Evolutionary conservation across 192 early-diverging fungal species (phyloP).

Genomic region (Backusella circina): DNA sequence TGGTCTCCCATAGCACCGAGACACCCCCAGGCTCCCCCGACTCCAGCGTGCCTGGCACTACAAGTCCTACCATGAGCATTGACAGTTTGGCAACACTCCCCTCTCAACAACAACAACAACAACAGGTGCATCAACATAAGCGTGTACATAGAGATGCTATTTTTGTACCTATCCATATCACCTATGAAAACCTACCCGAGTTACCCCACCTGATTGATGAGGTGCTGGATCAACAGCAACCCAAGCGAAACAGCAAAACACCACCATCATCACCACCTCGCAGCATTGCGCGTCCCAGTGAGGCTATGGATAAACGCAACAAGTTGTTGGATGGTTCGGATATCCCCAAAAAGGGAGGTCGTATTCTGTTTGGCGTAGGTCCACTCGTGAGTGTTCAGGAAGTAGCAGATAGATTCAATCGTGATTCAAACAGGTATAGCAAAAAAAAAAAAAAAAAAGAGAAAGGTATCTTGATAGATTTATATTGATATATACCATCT

Average conservation of each 20-base stretch:
- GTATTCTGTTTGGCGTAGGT: conserved; percentile 20
- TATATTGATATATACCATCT: no score
- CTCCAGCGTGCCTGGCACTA: not conserved
- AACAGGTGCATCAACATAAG: not conserved
- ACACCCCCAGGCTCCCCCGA: conserved; percentile 15
- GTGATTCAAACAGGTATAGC: not conserved
- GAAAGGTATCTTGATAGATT: no score
- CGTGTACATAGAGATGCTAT: conserved; percentile 14
- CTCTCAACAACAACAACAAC: not conserved
- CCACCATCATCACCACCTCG: not conserved
- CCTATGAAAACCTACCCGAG: conserved; percentile 35
- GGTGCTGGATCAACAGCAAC: conserved; percentile 31
- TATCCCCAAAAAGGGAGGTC: conserved; percentile 14
- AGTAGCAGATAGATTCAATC: conserved; percentile 6
- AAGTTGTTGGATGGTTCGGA: conserved; percentile 7
- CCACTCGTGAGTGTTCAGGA: conserved; percentile 28
- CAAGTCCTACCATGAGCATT: conserved; percentile 20
- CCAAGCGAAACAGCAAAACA: not conserved
- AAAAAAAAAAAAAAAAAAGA: not conserved
- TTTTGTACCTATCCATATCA: conserved; percentile 36
- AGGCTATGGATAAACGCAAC: conserved; percentile 28
- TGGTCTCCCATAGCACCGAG: not conserved
- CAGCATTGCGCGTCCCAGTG: conserved; percentile 17
- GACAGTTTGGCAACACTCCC: conserved; percentile 4
- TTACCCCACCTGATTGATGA: conserved; percentile 26